These are phyloP conservation scores for Benincasa hispida DNA, from an alignment of 306 rosid species.

Conservation along the genomic window DNA sequence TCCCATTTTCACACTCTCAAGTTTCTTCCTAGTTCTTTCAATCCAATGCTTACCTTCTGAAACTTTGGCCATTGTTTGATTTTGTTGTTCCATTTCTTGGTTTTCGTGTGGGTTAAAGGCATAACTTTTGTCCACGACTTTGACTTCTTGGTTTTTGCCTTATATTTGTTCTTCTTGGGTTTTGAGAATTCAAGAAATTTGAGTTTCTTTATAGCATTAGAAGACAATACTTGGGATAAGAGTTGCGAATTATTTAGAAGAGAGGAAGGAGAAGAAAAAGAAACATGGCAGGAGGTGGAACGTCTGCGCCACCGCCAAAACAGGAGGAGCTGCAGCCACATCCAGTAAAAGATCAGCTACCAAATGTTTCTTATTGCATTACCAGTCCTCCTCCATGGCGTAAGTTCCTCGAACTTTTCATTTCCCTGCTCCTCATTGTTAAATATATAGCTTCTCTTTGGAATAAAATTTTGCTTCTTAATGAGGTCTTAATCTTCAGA, in stretches of 20 bases:
- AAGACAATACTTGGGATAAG: neutral
- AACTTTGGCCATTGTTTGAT: conserved; percentile 2
- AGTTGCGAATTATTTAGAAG: neutral
- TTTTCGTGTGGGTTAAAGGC: conserved; percentile 9
- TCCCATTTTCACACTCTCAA: conserved; percentile 18
- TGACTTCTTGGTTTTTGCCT: conserved; percentile 16
- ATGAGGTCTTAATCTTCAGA: neutral
- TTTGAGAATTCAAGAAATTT: conserved; percentile 6
- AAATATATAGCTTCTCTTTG: neutral
- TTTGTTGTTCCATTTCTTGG: conserved; percentile 8
- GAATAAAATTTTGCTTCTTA: neutral
- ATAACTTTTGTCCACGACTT: conserved; percentile 9
- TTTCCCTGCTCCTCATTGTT: neutral
- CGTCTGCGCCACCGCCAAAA: conserved; percentile 68
- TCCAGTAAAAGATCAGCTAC: conserved; percentile 80
- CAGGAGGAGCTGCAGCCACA: conserved; percentile 89
- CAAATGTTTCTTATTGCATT: conserved; percentile 74
- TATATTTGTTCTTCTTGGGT: neutral
- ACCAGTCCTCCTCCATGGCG: conserved; percentile 99
- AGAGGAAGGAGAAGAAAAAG: conserved; percentile 43
- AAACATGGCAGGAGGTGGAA: conserved; percentile 30
- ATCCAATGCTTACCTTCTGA: neutral
- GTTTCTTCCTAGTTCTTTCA: conserved; percentile 8
- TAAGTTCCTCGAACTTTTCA: conserved; percentile 27
- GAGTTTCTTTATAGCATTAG: conserved; percentile 7